Conservation (phyloP, 208 protist genomes). For the Acanthamoeba divionensis region DNA sequence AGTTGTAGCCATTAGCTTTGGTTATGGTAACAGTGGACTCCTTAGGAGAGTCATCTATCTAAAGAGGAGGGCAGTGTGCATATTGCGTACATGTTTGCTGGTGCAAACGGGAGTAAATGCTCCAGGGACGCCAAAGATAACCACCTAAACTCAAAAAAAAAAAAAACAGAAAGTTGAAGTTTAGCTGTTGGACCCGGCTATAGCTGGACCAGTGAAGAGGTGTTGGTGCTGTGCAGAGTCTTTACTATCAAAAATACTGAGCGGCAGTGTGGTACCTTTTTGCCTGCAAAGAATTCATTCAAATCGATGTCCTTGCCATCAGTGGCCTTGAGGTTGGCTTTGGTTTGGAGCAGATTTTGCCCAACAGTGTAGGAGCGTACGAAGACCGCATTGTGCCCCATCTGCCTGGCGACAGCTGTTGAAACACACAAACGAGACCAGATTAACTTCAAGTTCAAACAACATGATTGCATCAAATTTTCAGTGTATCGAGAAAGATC, state of each 20-base stretch:
- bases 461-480: too few relatives aligned
- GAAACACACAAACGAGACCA: background rate
- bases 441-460: too few relatives aligned
- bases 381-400: background rate
- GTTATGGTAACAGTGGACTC: too few relatives aligned
- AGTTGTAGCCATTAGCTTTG: too few relatives aligned
- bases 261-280: background rate
- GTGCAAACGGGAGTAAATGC: constrained; percentile 50
- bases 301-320: constrained; percentile 29
- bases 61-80: background rate
- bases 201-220: background rate
- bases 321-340: constrained; percentile 31
- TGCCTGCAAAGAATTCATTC: constrained; percentile 11
- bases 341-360: constrained; percentile 12
- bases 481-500: too few relatives aligned
- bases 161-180: background rate
- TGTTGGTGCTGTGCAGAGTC: background rate
- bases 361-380: constrained; percentile 29
- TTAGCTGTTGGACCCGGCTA: background rate
- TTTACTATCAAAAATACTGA: background rate
- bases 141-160: background rate
- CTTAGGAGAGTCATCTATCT: background rate
- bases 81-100: constrained; percentile 19
- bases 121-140: constrained; percentile 33
- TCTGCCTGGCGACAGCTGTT: background rate